A percentile compares a stretch with the other conserved stretches of the same genome.
Conservation (phyloP, 306 rosid species). For the Gastrolobium villosum region DNA sequence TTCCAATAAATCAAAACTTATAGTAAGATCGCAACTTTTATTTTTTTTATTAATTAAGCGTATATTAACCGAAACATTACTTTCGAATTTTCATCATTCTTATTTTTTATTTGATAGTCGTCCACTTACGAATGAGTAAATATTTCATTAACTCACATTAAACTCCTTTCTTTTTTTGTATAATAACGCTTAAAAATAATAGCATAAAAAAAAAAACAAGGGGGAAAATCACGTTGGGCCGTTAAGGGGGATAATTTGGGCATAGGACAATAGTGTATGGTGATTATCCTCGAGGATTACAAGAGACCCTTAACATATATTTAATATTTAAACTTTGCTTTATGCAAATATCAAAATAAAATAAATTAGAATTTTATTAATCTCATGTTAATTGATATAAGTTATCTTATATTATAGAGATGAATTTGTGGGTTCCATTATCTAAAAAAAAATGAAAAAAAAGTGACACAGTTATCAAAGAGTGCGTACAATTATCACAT, state of each 20-base stretch:
- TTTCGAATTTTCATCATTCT: too few relatives aligned
- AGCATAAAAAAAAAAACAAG: neutral
- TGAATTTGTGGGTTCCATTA: too few relatives aligned
- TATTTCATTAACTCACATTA: neutral
- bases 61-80: too few relatives aligned
- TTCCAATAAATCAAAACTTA: too few relatives aligned
- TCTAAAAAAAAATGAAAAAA: too few relatives aligned
- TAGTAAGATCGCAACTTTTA: too few relatives aligned
- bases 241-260: conserved; percentile 40
- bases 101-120: neutral
- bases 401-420: too few relatives aligned
- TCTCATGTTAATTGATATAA: too few relatives aligned
- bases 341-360: neutral
- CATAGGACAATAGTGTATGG: conserved; percentile 10
- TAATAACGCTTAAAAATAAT: neutral
- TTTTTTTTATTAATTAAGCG: too few relatives aligned
- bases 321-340: neutral
- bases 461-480: too few relatives aligned
- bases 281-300: conserved; percentile 25
- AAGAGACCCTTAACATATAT: neutral
- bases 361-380: too few relatives aligned
- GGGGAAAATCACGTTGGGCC: neutral
- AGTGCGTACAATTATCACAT: too few relatives aligned
- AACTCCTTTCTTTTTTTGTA: neutral
- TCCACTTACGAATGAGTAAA: neutral